Conservation (phyloP, 2,329 filamentous ascomycete species). For the Falciphora oryzae region DNA sequence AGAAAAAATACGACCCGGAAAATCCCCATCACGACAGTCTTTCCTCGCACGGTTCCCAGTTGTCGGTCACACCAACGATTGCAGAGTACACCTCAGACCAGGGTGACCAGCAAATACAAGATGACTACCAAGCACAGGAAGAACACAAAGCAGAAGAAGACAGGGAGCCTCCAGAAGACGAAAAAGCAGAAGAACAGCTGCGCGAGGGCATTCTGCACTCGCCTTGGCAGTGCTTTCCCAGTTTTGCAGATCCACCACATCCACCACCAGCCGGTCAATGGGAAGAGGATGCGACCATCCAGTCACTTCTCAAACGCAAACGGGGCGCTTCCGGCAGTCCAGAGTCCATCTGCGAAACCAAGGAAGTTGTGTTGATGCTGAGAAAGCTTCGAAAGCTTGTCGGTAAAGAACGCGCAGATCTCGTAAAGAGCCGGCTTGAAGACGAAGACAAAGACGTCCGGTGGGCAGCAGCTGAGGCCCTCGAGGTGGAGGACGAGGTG, state of each 20-base stretch:
- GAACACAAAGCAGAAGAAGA: background rate
- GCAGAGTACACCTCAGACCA: too few species aligned
- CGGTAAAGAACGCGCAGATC: too few species aligned
- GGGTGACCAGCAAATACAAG: too few species aligned
- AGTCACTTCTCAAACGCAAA: background rate
- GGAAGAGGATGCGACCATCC: background rate
- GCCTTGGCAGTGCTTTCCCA: background rate
- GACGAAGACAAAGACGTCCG: too few species aligned
- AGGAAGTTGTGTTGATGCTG: background rate
- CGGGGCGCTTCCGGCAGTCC: background rate
- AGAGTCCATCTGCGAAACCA: background rate
- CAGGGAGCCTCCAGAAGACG: too few species aligned
- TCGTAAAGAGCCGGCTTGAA: too few species aligned
- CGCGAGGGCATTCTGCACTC: background rate
- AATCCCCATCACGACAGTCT: constrained; percentile 1
- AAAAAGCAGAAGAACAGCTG: too few species aligned
- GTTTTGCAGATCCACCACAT: background rate
- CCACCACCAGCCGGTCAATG: too few species aligned
- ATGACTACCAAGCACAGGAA: too few species aligned
- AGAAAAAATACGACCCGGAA: background rate
- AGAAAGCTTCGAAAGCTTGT: background rate
- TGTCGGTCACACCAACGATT: background rate
- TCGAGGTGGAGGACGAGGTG: constrained; percentile 77
- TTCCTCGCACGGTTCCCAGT: too few species aligned
- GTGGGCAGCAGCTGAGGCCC: too few species aligned